Evolutionary conservation across 2,329 filamentous ascomycete species (phyloP).

Genomic region (Sordariomycetes sp.): DNA sequence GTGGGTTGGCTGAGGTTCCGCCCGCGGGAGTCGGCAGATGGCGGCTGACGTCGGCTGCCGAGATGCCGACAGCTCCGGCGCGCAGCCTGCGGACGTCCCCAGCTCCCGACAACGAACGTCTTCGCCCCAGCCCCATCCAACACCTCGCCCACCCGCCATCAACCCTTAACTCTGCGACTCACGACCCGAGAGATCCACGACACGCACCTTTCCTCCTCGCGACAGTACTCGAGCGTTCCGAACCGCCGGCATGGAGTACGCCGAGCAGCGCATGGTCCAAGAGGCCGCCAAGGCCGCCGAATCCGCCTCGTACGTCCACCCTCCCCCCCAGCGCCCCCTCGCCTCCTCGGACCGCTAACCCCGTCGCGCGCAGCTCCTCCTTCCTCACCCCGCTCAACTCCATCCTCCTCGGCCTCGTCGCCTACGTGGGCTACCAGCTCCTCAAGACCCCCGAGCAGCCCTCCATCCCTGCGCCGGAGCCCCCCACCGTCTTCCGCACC

Average conservation of each 20-base stretch:
- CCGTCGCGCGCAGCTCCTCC: constrained; percentile 19
- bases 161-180: not conserved
- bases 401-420: constrained; percentile 42
- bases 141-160: too few species aligned
- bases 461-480: constrained; percentile 34
- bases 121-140: too few species aligned
- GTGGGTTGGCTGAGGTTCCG: too few species aligned
- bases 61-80: too few species aligned
- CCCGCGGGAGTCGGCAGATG: too few species aligned
- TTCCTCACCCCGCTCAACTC: constrained; percentile 53
- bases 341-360: not conserved
- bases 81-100: too few species aligned
- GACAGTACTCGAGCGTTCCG: not conserved
- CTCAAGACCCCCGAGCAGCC: constrained; percentile 33
- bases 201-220: not conserved
- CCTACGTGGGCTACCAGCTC: constrained; percentile 48
- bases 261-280: constrained; percentile 43
- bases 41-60: too few species aligned
- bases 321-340: not conserved
- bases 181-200: not conserved
- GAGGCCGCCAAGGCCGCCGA: constrained; percentile 35
- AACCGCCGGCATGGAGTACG: constrained; percentile 40
- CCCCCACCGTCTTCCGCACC: constrained; percentile 52
- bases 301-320: constrained; percentile 8
- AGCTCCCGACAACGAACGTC: too few species aligned